Evolutionary conservation across 176 grass and related monocot species (phyloP).

Genomic region (Urochloa ruziziensis): DNA sequence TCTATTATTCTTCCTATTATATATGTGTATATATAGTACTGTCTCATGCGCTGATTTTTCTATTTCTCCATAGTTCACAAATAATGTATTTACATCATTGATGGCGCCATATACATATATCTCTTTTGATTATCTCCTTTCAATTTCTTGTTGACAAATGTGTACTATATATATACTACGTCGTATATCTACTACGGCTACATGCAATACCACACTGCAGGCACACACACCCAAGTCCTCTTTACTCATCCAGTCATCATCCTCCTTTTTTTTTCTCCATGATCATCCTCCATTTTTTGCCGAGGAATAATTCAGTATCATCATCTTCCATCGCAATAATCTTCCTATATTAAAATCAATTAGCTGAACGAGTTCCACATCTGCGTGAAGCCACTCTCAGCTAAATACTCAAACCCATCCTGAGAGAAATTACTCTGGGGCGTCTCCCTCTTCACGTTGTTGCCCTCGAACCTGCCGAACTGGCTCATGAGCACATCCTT

Average conservation of each 20-base stretch:
- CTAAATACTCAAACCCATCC: constrained; percentile 66
- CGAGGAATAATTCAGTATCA: neutral
- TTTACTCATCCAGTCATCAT: neutral
- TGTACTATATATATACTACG: neutral
- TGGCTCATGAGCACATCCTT: constrained; percentile 58
- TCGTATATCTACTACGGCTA: constrained; percentile 23
- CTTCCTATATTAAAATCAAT: constrained; percentile 32
- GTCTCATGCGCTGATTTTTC: neutral
- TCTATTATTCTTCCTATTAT: neutral
- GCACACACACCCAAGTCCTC: constrained; percentile 28
- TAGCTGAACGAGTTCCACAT: constrained; percentile 65
- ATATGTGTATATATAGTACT: neutral
- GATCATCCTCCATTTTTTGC: too few relatives aligned
- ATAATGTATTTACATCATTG: constrained; percentile 50
- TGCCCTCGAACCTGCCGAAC: constrained; percentile 65
- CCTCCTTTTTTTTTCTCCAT: neutral
- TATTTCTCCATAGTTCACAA: constrained; percentile 36
- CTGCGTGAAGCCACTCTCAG: constrained; percentile 66
- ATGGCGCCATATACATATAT: neutral
- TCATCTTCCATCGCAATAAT: constrained; percentile 10
- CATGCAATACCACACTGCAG: constrained; percentile 43
- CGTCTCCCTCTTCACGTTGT: constrained; percentile 59
- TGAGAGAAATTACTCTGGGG: constrained; percentile 45
- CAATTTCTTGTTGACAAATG: constrained; percentile 13
- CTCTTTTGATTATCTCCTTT: neutral